These are phyloP conservation scores for Crithidia fasciculata DNA, from an alignment of 208 protist genomes.

Conservation along the genomic window DNA sequence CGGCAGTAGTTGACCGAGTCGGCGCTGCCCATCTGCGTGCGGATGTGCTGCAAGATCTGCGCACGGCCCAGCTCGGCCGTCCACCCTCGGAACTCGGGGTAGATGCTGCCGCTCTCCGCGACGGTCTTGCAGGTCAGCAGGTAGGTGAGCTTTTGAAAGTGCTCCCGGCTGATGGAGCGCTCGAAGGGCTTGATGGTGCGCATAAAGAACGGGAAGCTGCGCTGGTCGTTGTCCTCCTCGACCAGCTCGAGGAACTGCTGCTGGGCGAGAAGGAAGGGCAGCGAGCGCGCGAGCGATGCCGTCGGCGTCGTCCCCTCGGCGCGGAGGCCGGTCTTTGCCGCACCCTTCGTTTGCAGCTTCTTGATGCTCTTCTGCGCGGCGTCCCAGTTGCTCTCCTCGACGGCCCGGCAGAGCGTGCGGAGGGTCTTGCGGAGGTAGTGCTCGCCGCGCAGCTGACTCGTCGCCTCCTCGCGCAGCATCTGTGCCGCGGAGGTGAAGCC, in stretches of 20 bases:
- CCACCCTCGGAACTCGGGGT: slow-evolving; percentile 81
- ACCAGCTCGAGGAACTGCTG: slow-evolving; percentile 88
- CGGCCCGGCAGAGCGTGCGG: slow-evolving; percentile 59
- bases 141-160: slow-evolving; percentile 84
- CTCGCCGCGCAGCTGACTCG: slow-evolving; percentile 63
- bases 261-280: slow-evolving; percentile 76
- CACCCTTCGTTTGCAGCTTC: slow-evolving; percentile 53
- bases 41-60: slow-evolving; percentile 67
- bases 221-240: slow-evolving; percentile 78
- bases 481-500: slow-evolving; percentile 82
- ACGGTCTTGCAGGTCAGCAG: slow-evolving; percentile 83
- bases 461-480: slow-evolving; percentile 84
- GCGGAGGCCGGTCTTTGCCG: slow-evolving; percentile 22
- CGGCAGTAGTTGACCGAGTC: slow-evolving; percentile 62
- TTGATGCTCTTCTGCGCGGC: slow-evolving; percentile 56
- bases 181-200: slow-evolving; percentile 84
- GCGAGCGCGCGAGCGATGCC: slow-evolving; percentile 43
- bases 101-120: slow-evolving; percentile 58
- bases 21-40: slow-evolving; percentile 48
- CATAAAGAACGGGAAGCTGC: slow-evolving; percentile 84
- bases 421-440: slow-evolving; percentile 80
- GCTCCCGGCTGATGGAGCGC: slow-evolving; percentile 58
- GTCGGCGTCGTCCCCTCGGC: slow-evolving; percentile 29
- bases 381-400: slow-evolving; percentile 86
- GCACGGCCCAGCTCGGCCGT: slow-evolving; percentile 66